Evolutionary conservation across 345 rosid genomes (phyloP).

Genomic region (Eucalyptus pauciflora): DNA sequence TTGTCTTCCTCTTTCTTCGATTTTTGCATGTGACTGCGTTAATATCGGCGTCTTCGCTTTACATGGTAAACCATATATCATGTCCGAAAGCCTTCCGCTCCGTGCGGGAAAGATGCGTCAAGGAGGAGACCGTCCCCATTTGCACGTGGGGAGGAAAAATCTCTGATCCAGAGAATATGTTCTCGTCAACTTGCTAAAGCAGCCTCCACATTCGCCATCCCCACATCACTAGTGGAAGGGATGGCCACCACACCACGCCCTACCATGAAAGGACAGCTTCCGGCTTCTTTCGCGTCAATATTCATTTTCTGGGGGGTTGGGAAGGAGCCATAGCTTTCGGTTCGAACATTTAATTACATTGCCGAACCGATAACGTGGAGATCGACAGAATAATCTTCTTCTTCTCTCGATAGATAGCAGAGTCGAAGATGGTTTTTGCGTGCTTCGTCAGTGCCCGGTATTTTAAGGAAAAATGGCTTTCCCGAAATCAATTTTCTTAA

Average conservation of each 20-base stretch:
- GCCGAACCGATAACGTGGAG: neutral
- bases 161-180: neutral
- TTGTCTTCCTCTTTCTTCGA: neutral
- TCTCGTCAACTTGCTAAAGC: neutral
- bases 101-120: neutral
- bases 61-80: neutral
- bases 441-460: neutral
- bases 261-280: neutral
- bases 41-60: neutral
- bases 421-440: neutral
- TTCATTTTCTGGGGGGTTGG: neutral
- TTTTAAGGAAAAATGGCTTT: neutral
- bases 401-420: neutral
- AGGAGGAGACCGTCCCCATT: neutral
- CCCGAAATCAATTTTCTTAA: neutral
- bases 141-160: neutral
- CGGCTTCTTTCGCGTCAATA: neutral
- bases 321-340: neutral
- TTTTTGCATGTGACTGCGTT: neutral
- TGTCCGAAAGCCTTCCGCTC: neutral
- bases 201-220: neutral
- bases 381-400: neutral
- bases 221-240: neutral
- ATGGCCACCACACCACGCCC: neutral
- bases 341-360: neutral